Evolutionary conservation across 257 asterid genomes (phyloP), one percentile per base, ranked within the genome.

Genomic region (Handroanthus guayacan): DNA sequence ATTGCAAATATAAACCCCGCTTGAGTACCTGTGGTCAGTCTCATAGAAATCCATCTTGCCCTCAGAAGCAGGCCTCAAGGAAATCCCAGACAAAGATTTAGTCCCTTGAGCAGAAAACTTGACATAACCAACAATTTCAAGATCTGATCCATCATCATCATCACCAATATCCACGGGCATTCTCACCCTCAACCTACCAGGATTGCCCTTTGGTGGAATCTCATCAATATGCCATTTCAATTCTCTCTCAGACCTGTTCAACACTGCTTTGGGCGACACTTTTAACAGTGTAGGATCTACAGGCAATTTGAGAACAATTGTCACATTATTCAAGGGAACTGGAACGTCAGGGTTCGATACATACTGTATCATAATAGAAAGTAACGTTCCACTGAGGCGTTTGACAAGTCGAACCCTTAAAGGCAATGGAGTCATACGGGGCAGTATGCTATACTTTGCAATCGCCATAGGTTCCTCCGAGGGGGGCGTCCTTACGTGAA

Each of bases 361-460:
- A 39, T 95, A 95, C 72, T 95, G 98, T 72, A 95, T 83, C 98
- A 95, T 95, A n/a, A 92, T 76, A 43, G 99, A 95, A 43, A 95
- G 97, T 69, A 95, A 81, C 9, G 97, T 87, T 64, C 99, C 99
- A 78, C 90, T 89, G 50, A 91, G 95, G 17, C 99, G 96, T 80
- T 95, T 91, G 50, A 87, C 82, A 20, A 95, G 93, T 48, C 99
- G 92, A 79, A 92, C 74, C 89, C 99, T 88, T 72, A 95, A 69
- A 67, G 99, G 99, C 86, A 95, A 73, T 20, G 97, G 97, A 84
- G 97, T 89, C 85, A 78, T 38, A 43, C 88, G 91, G 16, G 98
- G 98, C 9, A 80, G 84, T 75, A 92, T 75, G 79, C 96, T 91
- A 51, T 92, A 95, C 85, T 95, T 95, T 16, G 84, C 78, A 69